These are phyloP conservation scores for Pseudoscleropodium purum DNA, from an alignment of 225 moss, liverwort and hornwort genomes.

Conservation along the genomic window DNA sequence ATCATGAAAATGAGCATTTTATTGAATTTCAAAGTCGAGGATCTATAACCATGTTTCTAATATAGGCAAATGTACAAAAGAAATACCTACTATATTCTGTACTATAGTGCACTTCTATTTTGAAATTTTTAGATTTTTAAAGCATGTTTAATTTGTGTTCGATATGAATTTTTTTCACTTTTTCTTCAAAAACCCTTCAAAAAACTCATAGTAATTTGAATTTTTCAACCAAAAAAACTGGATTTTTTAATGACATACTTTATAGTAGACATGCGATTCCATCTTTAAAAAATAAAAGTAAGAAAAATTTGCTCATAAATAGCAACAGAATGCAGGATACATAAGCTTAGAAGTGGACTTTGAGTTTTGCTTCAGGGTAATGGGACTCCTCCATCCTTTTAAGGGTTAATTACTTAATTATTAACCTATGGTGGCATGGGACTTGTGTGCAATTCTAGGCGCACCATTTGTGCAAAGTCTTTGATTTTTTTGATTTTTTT, in stretches of 20 bases:
- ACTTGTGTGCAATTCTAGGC: not conserved
- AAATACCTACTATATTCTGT: too few relatives aligned
- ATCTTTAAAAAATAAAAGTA: not conserved
- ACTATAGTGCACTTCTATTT: not conserved
- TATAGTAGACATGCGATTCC: not conserved
- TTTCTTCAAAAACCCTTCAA: not conserved
- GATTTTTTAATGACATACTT: not conserved
- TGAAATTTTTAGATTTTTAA: fast-evolving
- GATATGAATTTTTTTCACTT: not conserved
- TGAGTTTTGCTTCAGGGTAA: not conserved
- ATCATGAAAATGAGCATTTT: not conserved
- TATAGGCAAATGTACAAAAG: fast-evolving
- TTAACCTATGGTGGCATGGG: not conserved
- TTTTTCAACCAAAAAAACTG: not conserved
- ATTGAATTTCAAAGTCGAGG: not conserved
- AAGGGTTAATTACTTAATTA: not conserved
- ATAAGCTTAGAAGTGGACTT: not conserved
- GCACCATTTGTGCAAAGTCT: not conserved
- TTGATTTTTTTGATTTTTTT: not conserved
- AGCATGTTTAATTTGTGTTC: not conserved
- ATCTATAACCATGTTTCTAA: not conserved
- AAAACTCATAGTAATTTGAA: not conserved
- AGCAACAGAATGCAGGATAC: not conserved
- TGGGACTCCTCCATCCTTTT: not conserved
- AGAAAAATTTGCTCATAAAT: not conserved